phyloP scores from a whole-genome alignment of 495 filamentous ascomycete genomes.

The Pseudotulostoma volvatum region DNA sequence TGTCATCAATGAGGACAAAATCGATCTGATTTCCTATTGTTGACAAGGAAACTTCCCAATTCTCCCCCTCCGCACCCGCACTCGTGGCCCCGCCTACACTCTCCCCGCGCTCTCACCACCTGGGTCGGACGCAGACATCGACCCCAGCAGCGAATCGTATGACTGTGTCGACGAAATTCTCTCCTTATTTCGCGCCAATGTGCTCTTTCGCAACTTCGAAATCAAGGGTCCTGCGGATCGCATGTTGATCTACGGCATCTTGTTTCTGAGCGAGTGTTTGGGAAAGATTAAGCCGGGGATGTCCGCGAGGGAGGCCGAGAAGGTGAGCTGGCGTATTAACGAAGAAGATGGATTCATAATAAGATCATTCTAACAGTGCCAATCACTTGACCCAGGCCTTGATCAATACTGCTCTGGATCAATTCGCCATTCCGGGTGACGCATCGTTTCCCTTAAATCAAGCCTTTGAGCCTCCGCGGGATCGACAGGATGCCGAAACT shows the following conservation, averaged over 20 bases:
- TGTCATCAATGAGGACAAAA: too few species aligned
- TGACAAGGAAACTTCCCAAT: conserved; percentile 94
- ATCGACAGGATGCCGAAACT: conserved; percentile 76
- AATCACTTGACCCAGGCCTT: conserved; percentile 30
- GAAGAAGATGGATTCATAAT: too few species aligned
- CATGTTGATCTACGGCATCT: conserved; percentile 87
- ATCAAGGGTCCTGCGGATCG: conserved; percentile 94
- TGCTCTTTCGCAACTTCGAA: conserved; percentile 98
- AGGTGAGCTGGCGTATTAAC: conserved; percentile 23
- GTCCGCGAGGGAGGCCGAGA: conserved; percentile 41
- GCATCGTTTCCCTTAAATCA: conserved; percentile 87
- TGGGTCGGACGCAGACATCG: conserved; percentile 52
- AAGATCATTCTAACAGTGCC: not conserved
- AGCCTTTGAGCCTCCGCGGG: conserved; percentile 59
- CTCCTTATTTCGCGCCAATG: conserved; percentile 89
- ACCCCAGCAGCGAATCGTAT: conserved; percentile 75
- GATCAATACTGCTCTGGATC: conserved; percentile 62
- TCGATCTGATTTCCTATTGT: conserved; percentile 5
- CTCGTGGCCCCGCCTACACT: conserved; percentile 79
- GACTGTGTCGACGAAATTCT: conserved; percentile 91
- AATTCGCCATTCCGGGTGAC: conserved; percentile 92
- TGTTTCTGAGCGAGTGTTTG: conserved; percentile 81
- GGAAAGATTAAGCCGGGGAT: conserved; percentile 63
- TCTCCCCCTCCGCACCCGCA: conserved; percentile 80
- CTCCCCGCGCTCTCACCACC: conserved; percentile 55